phyloP scores from a whole-genome alignment of 345 rosid genomes.

The Aquilaria malaccensis region DNA sequence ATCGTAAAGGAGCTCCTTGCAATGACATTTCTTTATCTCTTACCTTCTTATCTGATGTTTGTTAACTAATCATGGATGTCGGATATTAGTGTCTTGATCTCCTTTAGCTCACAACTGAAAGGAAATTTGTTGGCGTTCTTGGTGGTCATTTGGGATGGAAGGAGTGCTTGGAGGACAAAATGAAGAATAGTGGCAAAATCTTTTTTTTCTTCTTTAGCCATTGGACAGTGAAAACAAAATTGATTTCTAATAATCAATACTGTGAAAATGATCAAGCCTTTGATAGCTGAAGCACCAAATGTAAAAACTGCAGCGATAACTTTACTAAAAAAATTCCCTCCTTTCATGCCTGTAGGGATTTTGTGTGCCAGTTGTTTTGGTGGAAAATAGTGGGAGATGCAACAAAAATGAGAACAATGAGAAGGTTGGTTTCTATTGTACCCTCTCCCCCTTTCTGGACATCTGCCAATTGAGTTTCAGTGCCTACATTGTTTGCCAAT shows the following conservation, averaged over 20 bases:
- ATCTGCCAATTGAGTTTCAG: not conserved
- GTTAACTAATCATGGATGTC: too few relatives aligned
- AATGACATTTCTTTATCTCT: too few relatives aligned
- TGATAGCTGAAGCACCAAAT: not conserved
- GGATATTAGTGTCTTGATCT: too few relatives aligned
- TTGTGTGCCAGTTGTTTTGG: constrained; percentile 48
- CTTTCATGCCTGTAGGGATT: constrained; percentile 31
- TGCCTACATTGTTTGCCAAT: constrained; percentile 7
- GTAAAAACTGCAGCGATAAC: not conserved
- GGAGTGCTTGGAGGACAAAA: not conserved
- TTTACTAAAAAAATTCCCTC: not conserved
- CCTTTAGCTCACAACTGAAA: too few relatives aligned
- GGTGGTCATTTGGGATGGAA: not conserved
- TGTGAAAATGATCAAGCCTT: constrained; percentile 1
- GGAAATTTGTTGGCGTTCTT: too few relatives aligned
- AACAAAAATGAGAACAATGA: constrained; percentile 67
- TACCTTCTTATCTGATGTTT: too few relatives aligned
- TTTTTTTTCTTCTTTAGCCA: not conserved
- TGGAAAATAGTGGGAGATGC: constrained; percentile 88
- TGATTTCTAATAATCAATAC: constrained; percentile 6
- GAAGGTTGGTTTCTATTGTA: constrained; percentile 35
- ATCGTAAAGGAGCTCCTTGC: too few relatives aligned
- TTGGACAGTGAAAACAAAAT: not conserved
- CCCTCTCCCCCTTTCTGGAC: not conserved
- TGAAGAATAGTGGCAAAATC: not conserved